Conservation (phyloP, 495 filamentous ascomycete species). For the Hypoxylon trugodes region DNA sequence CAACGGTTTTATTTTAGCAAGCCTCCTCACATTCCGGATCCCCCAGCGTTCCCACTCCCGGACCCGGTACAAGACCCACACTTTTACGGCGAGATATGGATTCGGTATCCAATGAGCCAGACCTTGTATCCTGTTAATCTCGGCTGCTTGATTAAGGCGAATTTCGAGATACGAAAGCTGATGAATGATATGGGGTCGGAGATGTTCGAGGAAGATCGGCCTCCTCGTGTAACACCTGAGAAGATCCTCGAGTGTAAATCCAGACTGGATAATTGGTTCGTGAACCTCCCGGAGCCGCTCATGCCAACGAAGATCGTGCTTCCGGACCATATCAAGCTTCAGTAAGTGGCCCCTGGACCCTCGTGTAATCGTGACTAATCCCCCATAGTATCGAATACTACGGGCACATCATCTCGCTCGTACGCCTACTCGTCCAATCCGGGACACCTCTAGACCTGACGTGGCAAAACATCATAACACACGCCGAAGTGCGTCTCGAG, state of each 20-base stretch:
- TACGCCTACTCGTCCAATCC: constrained; percentile 19
- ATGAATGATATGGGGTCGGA: constrained; percentile 42
- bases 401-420: constrained; percentile 27
- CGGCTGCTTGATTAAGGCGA: constrained; percentile 43
- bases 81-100: constrained; percentile 52
- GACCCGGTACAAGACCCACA: constrained; percentile 39
- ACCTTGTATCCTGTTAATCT: constrained; percentile 37
- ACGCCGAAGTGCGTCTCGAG: constrained; percentile 45
- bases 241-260: constrained; percentile 45
- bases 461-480: constrained; percentile 33
- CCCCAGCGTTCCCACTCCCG: constrained; percentile 44
- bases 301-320: constrained; percentile 46
- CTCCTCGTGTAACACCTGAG: constrained; percentile 19
- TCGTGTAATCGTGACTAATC: not conserved
- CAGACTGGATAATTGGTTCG: constrained; percentile 39
- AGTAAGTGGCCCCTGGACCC: constrained; percentile 17
- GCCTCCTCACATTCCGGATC: constrained; percentile 33
- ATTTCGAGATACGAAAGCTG: constrained; percentile 47
- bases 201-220: constrained; percentile 24
- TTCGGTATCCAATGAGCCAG: constrained; percentile 45
- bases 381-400: constrained; percentile 35
- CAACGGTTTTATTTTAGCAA: constrained; percentile 45
- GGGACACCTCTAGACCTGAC: constrained; percentile 1
- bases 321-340: constrained; percentile 49
- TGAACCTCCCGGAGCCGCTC: constrained; percentile 45